Base-by-base conservation (phyloP, 2,329 filamentous ascomycete species). In the Stagonosporopsis vannaccii region DNA sequence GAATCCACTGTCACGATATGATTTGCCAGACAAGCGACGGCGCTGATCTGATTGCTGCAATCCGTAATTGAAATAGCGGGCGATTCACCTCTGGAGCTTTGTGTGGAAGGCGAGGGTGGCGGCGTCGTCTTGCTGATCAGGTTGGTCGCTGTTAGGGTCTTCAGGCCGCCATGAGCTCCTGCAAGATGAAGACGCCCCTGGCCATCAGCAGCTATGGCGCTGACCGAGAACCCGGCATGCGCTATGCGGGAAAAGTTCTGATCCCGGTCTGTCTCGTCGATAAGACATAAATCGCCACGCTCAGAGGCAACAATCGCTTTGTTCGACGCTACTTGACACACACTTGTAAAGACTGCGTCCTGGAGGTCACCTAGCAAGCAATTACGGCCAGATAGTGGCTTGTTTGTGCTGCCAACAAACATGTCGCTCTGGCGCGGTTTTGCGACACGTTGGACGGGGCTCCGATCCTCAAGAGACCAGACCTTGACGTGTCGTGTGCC, bases 401-500 rank as follows among this genome's bases (percentile, higher is more conserved):
- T 90, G 65, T 75, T 71, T 2, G 56, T 65, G 30, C 70, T 70
- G 66, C 72, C 66, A 42, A 71, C 62, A 50, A 70, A 85, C 11
- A 66, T 46, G 23, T 77, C 71, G 56, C 72, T 73, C 53, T 72
- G 72, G 28, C 75, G 73, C 6, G 62, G 47, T 51, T 72, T 75
- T 12, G 66, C 59, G 0, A 65, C 51, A 20, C 90, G 89, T 20
- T 89, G 89, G 9, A 45, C 28, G 19, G 61, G 44, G 37, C 71
- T 80, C 53, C 69, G 78, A 23, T 94, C 91, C 32, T 95, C 90
- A 11, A 95, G 84, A 64, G 89, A 88, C 95, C 95, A 99, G 46
- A 96, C 85, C 76, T 97, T 98, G 74, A 97, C 87, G 77, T 97
- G 94, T 23, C 95, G 87, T 47, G 95, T 90, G 13, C 95, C 95